A percentile compares a stretch with the other conserved stretches of the same genome.
These are phyloP conservation scores for Multifurca ochricompacta DNA, from an alignment of 768 basidiomycete species.

Conservation along the genomic window DNA sequence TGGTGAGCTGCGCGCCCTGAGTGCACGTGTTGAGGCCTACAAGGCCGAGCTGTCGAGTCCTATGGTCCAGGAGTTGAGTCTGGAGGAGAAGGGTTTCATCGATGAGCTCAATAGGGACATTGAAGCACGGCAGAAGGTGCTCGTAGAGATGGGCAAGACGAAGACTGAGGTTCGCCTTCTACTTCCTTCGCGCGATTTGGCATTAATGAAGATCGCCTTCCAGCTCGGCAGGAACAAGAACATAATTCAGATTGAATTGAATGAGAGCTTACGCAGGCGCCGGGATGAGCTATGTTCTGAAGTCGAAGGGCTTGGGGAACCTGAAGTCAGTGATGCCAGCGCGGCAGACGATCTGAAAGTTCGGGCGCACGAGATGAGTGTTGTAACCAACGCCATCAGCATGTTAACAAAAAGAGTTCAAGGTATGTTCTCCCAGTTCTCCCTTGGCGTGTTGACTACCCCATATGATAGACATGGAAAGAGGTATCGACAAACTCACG, in stretches of 20 bases:
- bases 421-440: constrained; percentile 31
- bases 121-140: constrained; percentile 61
- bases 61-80: constrained; percentile 64
- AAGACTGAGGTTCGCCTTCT: constrained; percentile 56
- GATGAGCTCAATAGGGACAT: constrained; percentile 65
- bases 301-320: constrained; percentile 67
- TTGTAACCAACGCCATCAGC: constrained; percentile 60
- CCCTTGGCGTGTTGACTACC: neutral
- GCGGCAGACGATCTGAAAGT: constrained; percentile 63
- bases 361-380: constrained; percentile 58
- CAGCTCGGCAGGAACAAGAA: constrained; percentile 74
- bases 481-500: constrained; percentile 55
- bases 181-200: neutral
- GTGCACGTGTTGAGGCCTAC: constrained; percentile 57
- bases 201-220: constrained; percentile 1
- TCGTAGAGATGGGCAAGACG: constrained; percentile 58
- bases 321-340: constrained; percentile 44
- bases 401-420: constrained; percentile 54
- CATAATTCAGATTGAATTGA: constrained; percentile 84
- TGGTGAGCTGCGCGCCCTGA: constrained; percentile 56
- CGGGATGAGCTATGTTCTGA: constrained; percentile 70
- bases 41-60: constrained; percentile 64
- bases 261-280: constrained; percentile 76
- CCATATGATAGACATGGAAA: constrained; percentile 52
- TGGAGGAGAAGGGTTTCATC: constrained; percentile 62